Evolutionary conservation across 305 asterid species (phyloP), one percentile per base, ranked within the genome.

Genomic region (Fraxinus velutina): DNA sequence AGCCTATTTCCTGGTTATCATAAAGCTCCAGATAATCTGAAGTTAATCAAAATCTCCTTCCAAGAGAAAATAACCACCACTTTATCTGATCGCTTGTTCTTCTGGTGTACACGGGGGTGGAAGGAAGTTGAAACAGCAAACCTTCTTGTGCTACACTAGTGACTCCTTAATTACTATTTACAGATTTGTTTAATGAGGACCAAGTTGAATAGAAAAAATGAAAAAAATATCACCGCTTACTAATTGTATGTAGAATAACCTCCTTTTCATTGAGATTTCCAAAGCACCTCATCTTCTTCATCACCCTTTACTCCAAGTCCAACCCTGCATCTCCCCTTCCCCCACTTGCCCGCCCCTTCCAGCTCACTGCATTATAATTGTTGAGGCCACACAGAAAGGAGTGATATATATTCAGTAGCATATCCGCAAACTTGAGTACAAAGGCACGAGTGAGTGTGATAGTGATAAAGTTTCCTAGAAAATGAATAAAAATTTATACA

Each of bases 1-100:
- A 71, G 22, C 21, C 75, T 29, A 13, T 6, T 33, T 71, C 44
- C 73, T 24, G 42, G 24, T 71, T 5, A 71, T 71, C 75, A 2
- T 71, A 30, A 71, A 71, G 75, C 75, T 71, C 47, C 42, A 71
- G 42, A 30, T 71, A 71, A 32, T 30, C 75, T 71, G 75, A 32
- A 71, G 75, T 42, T 42, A 34, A 42, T 42, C n/a, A 42, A 10
- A 42, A 42, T 42, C 52, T 42, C 52, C 52, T 44, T 44, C 55
- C 55, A 47, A 47, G 24, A 32, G 42, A 71, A 5, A 32, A 30
- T n/a, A 30, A 32, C 75, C 7, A 32, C 10, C 24, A 15, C 47
- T 71, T 71, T 33, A 5, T 32, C 27, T 32, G 76, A 17, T 68
- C 39, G n/a, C 22, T 68, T 13, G 74, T 68, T 66, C 30, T 60